Evolutionary conservation across 140 eudicot genomes (phyloP).

Genomic region (Flaveria floridana): DNA sequence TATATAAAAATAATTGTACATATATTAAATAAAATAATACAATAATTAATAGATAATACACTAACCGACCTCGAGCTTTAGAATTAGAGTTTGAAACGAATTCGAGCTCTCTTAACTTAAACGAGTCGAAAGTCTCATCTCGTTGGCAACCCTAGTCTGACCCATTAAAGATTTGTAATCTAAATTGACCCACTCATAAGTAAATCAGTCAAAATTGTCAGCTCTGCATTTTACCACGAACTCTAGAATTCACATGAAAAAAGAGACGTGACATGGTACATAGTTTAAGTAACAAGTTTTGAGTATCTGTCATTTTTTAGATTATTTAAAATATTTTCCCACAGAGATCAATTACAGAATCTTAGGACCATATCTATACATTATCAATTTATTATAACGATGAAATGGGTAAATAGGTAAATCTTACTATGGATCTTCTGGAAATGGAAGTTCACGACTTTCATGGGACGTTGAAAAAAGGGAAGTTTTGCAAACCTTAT

Average conservation of each 20-base stretch:
- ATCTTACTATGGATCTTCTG: slow-evolving; percentile 18
- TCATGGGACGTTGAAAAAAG: neutral
- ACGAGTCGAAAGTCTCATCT: neutral
- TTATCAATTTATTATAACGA: neutral
- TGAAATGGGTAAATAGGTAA: slow-evolving; percentile 12
- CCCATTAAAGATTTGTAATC: neutral
- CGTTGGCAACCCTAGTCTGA: neutral
- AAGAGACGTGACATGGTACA: neutral
- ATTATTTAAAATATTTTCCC: neutral
- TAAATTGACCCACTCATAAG: neutral
- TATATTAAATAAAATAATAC: too few species aligned
- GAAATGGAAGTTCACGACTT: neutral
- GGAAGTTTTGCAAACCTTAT: neutral
- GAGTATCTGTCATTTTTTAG: neutral
- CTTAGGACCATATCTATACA: neutral
- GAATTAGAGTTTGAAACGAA: too few species aligned
- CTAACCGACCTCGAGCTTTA: too few species aligned
- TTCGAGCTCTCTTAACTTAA: too few species aligned
- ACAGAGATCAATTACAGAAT: neutral
- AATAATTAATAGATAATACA: too few species aligned
- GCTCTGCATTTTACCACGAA: slow-evolving; percentile 4
- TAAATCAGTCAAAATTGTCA: neutral
- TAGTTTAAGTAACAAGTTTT: neutral
- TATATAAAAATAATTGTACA: too few species aligned
- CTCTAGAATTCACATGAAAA: slow-evolving; percentile 8